Percentiles rank a stretch among this genome's conserved stretches.
Evolutionary conservation across 2,329 filamentous ascomycete species (phyloP).

Genomic region (Thermoascus crustaceus): DNA sequence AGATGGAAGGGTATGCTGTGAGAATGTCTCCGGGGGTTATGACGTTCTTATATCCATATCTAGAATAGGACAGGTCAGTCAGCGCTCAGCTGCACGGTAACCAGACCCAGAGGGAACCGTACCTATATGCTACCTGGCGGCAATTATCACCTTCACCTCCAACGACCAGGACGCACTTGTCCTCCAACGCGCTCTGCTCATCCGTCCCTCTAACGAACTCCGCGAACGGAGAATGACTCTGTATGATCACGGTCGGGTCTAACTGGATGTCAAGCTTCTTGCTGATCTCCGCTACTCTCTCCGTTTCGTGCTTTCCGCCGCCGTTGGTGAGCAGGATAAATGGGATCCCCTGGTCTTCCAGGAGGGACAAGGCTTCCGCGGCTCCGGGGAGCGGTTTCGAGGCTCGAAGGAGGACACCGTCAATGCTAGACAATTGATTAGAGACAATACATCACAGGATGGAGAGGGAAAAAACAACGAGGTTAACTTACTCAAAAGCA

Average conservation of each 20-base stretch:
- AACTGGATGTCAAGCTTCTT: conserved; percentile 57
- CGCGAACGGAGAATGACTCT: conserved; percentile 85
- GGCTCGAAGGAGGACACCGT: conserved; percentile 87
- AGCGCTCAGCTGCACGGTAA: conserved; percentile 1
- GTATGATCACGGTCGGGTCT: conserved; percentile 64
- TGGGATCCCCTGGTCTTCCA: conserved; percentile 68
- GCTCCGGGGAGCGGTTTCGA: conserved; percentile 72
- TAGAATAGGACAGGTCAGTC: conserved; percentile 19
- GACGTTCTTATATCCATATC: conserved; percentile 70
- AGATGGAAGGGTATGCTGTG: conserved; percentile 63
- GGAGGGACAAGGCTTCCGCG: conserved; percentile 60
- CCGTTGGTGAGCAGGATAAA: conserved; percentile 96
- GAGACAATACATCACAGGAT: neutral
- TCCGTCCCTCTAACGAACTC: conserved; percentile 56
- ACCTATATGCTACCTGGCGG: conserved; percentile 63
- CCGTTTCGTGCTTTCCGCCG: conserved; percentile 72
- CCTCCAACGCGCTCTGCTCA: conserved; percentile 43
- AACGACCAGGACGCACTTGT: conserved; percentile 66
- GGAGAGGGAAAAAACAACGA: neutral
- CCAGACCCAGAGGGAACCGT: conserved; percentile 11
- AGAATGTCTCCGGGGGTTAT: conserved; percentile 82
- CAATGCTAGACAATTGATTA: conserved; percentile 52
- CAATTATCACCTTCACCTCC: conserved; percentile 62
- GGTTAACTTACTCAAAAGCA: conserved; percentile 36
- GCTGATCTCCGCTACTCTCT: conserved; percentile 63